Conservation (phyloP, 2,329 filamentous ascomycete genomes). For the Ceratocystis eucalypticola region DNA sequence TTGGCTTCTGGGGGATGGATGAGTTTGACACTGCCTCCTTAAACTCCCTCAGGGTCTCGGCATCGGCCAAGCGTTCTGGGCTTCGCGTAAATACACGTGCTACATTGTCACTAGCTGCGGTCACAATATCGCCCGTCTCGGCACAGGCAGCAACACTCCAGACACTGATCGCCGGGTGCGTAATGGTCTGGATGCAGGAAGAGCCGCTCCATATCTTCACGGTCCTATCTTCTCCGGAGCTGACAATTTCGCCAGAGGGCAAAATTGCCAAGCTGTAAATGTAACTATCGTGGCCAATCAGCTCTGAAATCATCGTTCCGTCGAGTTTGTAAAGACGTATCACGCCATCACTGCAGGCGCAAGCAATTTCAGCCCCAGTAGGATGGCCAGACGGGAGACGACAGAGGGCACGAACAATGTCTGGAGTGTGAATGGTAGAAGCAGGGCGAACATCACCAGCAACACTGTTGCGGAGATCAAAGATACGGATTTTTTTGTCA, state of each 20-base stretch:
- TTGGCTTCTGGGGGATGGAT: slow-evolving; percentile 74
- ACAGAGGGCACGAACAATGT: slow-evolving; percentile 80
- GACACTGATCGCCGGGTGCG: slow-evolving; percentile 89
- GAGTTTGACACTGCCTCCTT: slow-evolving; percentile 71
- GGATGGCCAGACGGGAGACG: slow-evolving; percentile 61
- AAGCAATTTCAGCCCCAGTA: slow-evolving; percentile 83
- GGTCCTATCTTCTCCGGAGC: slow-evolving; percentile 87
- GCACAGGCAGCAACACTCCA: slow-evolving; percentile 79
- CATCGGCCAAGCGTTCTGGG: slow-evolving; percentile 53
- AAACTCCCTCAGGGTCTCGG: slow-evolving; percentile 57
- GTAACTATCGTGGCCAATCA: slow-evolving; percentile 85
- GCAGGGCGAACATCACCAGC: slow-evolving; percentile 38
- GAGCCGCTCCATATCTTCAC: slow-evolving; percentile 73
- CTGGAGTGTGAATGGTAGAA: slow-evolving; percentile 50
- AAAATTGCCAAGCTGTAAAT: slow-evolving; percentile 74
- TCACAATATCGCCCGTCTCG: slow-evolving; percentile 82
- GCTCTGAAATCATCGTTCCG: slow-evolving; percentile 60
- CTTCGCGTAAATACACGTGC: slow-evolving; percentile 73
- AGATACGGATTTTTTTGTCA: slow-evolving; percentile 79
- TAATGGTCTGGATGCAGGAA: slow-evolving; percentile 87
- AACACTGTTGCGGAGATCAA: slow-evolving; percentile 52
- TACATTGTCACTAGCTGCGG: slow-evolving; percentile 77
- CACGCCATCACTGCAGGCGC: slow-evolving; percentile 81
- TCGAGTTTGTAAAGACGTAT: slow-evolving; percentile 77
- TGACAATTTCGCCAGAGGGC: slow-evolving; percentile 76